Percentiles rank a stretch among this genome's conserved stretches.
phyloP scores from a whole-genome alignment of 2,329 filamentous ascomycete genomes.

The Aspergillus pseudoviridinutans region DNA sequence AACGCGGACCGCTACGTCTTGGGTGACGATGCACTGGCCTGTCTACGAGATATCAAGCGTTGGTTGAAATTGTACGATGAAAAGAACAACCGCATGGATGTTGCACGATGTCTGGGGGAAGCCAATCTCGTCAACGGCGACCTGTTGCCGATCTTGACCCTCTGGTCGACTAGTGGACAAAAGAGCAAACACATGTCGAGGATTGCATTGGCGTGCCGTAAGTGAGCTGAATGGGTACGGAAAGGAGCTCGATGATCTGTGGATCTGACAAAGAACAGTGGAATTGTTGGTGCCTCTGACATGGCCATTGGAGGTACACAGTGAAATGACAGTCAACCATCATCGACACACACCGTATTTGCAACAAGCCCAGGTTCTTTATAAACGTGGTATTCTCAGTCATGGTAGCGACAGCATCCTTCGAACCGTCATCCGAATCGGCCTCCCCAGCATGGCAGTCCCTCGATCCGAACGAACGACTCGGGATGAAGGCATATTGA shows the following conservation, averaged over 20 bases:
- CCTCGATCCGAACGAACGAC: slow-evolving; percentile 69
- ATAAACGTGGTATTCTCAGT: slow-evolving; percentile 85
- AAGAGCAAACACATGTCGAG: slow-evolving; percentile 73
- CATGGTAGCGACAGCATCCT: slow-evolving; percentile 74
- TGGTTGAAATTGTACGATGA: slow-evolving; percentile 96
- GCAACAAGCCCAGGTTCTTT: slow-evolving; percentile 79
- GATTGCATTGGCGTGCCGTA: slow-evolving; percentile 73
- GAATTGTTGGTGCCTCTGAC: slow-evolving; percentile 90
- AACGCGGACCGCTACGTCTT: slow-evolving; percentile 81
- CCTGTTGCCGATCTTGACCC: slow-evolving; percentile 79
- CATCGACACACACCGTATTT: slow-evolving; percentile 87
- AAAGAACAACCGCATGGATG: slow-evolving; percentile 88
- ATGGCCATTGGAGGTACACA: slow-evolving; percentile 82
- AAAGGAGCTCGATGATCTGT: not conserved
- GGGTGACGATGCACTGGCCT: slow-evolving; percentile 88
- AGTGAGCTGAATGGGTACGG: slow-evolving; percentile 15
- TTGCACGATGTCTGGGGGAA: slow-evolving; percentile 86
- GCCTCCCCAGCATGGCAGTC: slow-evolving; percentile 79
- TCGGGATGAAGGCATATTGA: slow-evolving; percentile 88
- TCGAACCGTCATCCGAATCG: slow-evolving; percentile 73
- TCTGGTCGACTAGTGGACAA: slow-evolving; percentile 70
- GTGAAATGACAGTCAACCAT: slow-evolving; percentile 86
- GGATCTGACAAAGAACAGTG: slow-evolving; percentile 44
- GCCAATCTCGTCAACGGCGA: slow-evolving; percentile 89
- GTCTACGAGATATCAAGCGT: slow-evolving; percentile 86